These are phyloP conservation scores for Globisporangium irregulare DNA, from an alignment of 352 stramenopile genomes.

Conservation along the genomic window DNA sequence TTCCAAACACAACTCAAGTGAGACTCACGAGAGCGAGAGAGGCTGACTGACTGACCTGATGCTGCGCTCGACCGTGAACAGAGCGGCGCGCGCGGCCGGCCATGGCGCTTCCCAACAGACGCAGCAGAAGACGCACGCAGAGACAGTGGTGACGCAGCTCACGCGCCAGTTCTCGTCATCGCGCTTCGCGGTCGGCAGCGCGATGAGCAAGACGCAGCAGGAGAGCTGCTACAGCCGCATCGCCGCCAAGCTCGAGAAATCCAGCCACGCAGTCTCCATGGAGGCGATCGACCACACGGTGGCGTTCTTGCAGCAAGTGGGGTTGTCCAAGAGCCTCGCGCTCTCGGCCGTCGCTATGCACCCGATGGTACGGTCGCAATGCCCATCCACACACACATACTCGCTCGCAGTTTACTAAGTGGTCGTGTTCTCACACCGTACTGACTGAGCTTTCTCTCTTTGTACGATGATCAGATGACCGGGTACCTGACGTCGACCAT, in stretches of 20 bases:
- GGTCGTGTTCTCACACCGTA: not conserved
- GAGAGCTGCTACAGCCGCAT: slow-evolving; percentile 37
- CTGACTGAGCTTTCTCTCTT: not conserved
- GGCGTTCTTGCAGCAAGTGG: slow-evolving; percentile 29
- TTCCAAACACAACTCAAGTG: not conserved
- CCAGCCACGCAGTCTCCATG: slow-evolving; percentile 17
- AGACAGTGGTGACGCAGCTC: not conserved
- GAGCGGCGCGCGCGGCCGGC: not conserved
- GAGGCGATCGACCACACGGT: slow-evolving; percentile 27
- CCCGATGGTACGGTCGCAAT: slow-evolving; percentile 22
- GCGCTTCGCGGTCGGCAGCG: not conserved
- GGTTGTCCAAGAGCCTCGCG: slow-evolving; percentile 28
- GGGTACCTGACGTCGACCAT: slow-evolving; percentile 30
- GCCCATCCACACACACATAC: not conserved
- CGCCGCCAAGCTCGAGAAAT: slow-evolving; percentile 27
- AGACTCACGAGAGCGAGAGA: not conserved
- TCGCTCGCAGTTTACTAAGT: not conserved
- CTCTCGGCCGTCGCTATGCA: slow-evolving; percentile 33
- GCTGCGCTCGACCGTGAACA: not conserved
- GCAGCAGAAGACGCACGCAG: not conserved
- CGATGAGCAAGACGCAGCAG: slow-evolving; percentile 17
- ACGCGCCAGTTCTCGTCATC: not conserved
- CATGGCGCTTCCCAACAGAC: not conserved
- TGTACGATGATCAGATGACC: slow-evolving; percentile 21
- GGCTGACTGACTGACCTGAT: not conserved